Percentiles rank a stretch among this genome's conserved stretches.
Conservation (phyloP, 257 asterid species). For the Rehmannia glutinosa region DNA sequence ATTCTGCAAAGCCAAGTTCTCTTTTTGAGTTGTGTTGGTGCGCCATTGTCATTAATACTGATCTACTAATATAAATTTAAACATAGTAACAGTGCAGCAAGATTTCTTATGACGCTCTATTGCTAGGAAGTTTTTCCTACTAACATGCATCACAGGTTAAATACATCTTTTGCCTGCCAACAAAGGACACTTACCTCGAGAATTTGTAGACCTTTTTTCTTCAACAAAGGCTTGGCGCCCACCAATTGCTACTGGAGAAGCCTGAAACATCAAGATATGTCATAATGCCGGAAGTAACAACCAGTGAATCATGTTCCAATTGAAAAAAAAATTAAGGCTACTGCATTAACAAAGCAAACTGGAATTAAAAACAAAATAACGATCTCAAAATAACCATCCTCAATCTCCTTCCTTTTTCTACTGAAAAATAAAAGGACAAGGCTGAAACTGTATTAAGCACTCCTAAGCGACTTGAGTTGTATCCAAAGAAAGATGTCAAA, state of each 20-base stretch:
- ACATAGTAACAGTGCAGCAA: not conserved
- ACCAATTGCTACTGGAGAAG: conserved; percentile 50
- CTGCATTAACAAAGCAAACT: not conserved
- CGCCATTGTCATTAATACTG: no score
- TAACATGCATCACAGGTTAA: not conserved
- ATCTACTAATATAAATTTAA: not conserved
- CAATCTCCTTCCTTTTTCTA: not conserved
- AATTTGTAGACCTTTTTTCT: conserved; percentile 56
- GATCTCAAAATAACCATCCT: conserved; percentile 4
- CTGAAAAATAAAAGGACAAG: not conserved
- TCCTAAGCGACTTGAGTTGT: no score
- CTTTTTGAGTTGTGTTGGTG: not conserved
- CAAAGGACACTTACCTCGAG: conserved; percentile 45
- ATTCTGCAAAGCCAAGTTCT: not conserved
- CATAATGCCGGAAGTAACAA: not conserved
- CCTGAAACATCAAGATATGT: conserved; percentile 34
- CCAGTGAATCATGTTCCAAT: not conserved
- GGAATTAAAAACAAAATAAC: not conserved
- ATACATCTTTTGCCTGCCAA: not conserved
- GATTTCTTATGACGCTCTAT: not conserved
- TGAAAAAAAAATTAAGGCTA: not conserved
- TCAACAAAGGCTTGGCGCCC: conserved; percentile 48
- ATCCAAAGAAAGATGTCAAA: no score
- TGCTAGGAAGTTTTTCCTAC: not conserved
- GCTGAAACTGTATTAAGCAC: no score